These are phyloP conservation scores for Pneumocystis wakefieldiae DNA, from an alignment of 1,139 yeast species.

Conservation along the genomic window DNA sequence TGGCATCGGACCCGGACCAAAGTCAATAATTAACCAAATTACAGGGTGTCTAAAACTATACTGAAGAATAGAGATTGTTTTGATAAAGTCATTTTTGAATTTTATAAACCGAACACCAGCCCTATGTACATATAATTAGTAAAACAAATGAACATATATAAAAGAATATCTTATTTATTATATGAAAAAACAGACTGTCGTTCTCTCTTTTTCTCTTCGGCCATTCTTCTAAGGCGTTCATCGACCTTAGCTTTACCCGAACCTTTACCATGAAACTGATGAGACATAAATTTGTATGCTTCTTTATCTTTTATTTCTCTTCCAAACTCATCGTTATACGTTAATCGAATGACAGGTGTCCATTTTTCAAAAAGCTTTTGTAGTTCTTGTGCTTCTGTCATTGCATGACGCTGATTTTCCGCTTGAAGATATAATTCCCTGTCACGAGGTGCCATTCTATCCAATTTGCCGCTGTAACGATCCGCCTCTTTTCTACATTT, in stretches of 20 bases:
- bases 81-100: background rate
- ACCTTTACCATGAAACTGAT: constrained; percentile 66
- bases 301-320: constrained; percentile 49
- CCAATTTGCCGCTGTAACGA: constrained; percentile 19
- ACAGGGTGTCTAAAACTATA: constrained; percentile 68
- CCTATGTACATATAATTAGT: background rate
- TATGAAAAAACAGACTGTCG: constrained; percentile 18
- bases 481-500: constrained; percentile 16
- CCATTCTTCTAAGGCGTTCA: constrained; percentile 26
- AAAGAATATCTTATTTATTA: background rate
- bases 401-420: constrained; percentile 24
- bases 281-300: constrained; percentile 75
- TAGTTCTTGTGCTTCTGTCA: constrained; percentile 22
- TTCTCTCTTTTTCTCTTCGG: constrained; percentile 22
- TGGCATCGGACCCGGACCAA: constrained; percentile 97
- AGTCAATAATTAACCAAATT: constrained; percentile 57
- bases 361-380: constrained; percentile 31
- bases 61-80: constrained; percentile 20
- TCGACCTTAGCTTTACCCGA: constrained; percentile 32
- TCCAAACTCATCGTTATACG: constrained; percentile 62
- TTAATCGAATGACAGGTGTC: constrained; percentile 49
- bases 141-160: background rate
- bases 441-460: constrained; percentile 23
- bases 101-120: background rate
- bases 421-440: constrained; percentile 28